Evolutionary conservation across 768 basidiomycete species (phyloP), one percentile per base, ranked within the genome.

Genomic region (Suillus discolor): DNA sequence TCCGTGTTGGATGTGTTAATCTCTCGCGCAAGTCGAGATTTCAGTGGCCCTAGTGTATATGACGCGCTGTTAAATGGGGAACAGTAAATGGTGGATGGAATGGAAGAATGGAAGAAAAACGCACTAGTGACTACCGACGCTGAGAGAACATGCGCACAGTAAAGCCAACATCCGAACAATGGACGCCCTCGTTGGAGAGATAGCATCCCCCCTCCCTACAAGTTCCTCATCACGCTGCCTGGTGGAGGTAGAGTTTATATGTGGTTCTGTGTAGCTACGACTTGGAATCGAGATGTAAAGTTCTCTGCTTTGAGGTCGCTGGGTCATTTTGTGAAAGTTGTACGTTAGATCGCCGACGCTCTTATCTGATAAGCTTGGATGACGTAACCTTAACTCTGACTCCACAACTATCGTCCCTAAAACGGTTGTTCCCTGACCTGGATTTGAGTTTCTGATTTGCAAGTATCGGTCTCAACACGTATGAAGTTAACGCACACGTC

Each of bases 121-220:
- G 54, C 71, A 91, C 90, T 90, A 92, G 73, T 93, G 91, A 67
- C 89, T 89, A 41, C 91, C 92, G 42, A 93, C 78, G 70, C 90
- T 90, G 69, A 93, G 75, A 38, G 86, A 87, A 72, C 90, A 92
- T 31, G 89, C 89, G 65, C 89, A 92, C 1, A 90, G 72, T 4
- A 93, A 80, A 16, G 91, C 90, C 25, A 92, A 69, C 2, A 77
- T 72, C 59, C 90, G 81, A 23, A 92, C 80, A 67, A 86, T 75
- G 55, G 83, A 80, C 2, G 84, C 81, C 64, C 79, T 77, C 39
- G 68, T 41, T 25, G 76, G 69, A 28, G 76, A 59, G 67, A 70
- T 66, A 28, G 69, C 62, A 38, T 74, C 25, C 18, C 18, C 41
- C 6, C 59, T 60, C 38, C 31, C 59, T 20, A 42, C 6, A 41